Evolutionary conservation across 306 rosid species (phyloP), one percentile per base, ranked within the genome.

Genomic region (Phaseolus lunatus): DNA sequence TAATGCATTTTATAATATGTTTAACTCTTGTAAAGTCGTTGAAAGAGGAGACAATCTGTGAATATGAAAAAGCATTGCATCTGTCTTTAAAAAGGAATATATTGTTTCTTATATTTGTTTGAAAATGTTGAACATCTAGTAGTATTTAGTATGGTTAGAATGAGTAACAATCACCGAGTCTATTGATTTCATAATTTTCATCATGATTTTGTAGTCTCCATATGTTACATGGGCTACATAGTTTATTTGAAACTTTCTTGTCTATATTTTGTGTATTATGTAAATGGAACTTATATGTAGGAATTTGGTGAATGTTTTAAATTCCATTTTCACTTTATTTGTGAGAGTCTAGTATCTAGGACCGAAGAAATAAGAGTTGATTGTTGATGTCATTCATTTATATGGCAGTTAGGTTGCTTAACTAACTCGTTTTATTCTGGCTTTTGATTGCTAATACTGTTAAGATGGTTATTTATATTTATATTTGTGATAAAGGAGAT

Each of bases 401-500:
- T 35, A 67, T 62, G 78, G 39, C 35, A 29, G 31, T 76, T 74
- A 10, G 9, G 5, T 39, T 68, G 70, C 39, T 72, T 66, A 35
- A 5, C 45, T 69, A 29, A 22, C 49, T 57, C 57, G 31, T 49
- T 49, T 26, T 43, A 6, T 47, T 68, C 70, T 74, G 15, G 39
- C 35, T 68, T 81, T 76, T 31, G 3, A 37, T 58, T 47, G 75
- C 14, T 35, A 13, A 20, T 63, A 61, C 79, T 77, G 69, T 81
- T 7, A 22, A 66, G 70, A 80, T 72, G 27, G 72, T 15, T 33
- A 69, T 50, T 70, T 19, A 13, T 49, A 24, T 72, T 70, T 75
- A 15, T 81, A 31, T 82, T 19, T 85, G 84, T 79, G 72, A 59
- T 80, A 71, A 64, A 92, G 97, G 88, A 37, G 95, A 90, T 80